A percentile compares a stretch with the other conserved stretches of the same genome.
Evolutionary conservation across 805 yeast genomes (phyloP).

Genomic region (Suhomyces kilbournensis): DNA sequence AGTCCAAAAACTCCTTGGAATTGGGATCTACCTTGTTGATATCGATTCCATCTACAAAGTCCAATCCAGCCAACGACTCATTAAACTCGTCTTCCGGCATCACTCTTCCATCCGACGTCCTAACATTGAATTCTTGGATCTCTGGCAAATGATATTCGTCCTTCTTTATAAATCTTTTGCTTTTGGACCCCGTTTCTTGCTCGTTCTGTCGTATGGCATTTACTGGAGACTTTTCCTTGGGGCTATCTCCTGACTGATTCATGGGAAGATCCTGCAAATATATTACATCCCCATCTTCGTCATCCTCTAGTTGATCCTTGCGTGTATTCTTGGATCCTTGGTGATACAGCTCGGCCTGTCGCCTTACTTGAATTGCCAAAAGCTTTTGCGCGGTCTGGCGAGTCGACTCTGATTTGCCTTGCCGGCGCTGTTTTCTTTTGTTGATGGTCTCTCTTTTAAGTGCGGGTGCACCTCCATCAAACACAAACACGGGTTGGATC

Average conservation of each 20-base stretch:
- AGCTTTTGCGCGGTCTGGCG: slow-evolving; percentile 74
- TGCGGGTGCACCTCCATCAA: slow-evolving; percentile 92
- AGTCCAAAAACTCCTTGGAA: slow-evolving; percentile 66
- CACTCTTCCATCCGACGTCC: slow-evolving; percentile 65
- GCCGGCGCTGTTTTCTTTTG: slow-evolving; percentile 67
- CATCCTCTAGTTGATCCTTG: slow-evolving; percentile 3
- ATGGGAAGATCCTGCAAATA: slow-evolving; percentile 28
- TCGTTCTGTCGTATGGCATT: slow-evolving; percentile 5
- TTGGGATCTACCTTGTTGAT: slow-evolving; percentile 77
- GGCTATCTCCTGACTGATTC: slow-evolving; percentile 9
- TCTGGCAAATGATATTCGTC: slow-evolving; percentile 89
- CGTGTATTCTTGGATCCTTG: not conserved
- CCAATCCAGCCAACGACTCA: slow-evolving; percentile 38
- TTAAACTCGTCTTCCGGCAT: slow-evolving; percentile 71
- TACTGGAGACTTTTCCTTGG: slow-evolving; percentile 2
- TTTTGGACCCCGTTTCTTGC: slow-evolving; percentile 6
- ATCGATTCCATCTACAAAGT: slow-evolving; percentile 65
- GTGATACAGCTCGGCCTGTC: slow-evolving; percentile 31
- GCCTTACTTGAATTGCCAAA: slow-evolving; percentile 75
- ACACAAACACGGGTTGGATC: slow-evolving; percentile 83
- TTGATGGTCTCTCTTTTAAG: slow-evolving; percentile 77
- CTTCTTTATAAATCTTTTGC: slow-evolving; percentile 42
- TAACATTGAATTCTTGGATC: slow-evolving; percentile 52
- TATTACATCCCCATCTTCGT: slow-evolving; percentile 13
- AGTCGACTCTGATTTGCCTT: slow-evolving; percentile 69